Percentiles rank a stretch among this genome's conserved stretches.
Conservation (phyloP, 2,329 filamentous ascomycete species). For the Myriosclerotinia duriaeana region DNA sequence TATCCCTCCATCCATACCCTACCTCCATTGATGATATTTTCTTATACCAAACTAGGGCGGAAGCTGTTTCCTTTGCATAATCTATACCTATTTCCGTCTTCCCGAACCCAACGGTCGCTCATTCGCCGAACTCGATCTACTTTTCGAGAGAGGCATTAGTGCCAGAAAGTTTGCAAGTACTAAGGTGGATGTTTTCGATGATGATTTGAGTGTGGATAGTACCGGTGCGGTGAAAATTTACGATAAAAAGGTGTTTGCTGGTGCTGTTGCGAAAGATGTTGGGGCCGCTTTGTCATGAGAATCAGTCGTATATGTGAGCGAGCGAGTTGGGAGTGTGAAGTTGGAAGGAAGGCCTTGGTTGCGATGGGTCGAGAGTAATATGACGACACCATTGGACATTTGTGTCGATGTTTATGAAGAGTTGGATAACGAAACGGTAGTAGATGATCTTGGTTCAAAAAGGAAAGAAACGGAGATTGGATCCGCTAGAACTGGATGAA, state of each 20-base stretch:
- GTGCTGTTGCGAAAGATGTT: neutral
- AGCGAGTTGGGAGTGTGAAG: neutral
- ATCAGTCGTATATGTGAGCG: neutral
- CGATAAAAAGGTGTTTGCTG: slow-evolving; percentile 66
- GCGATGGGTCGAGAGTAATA: no score
- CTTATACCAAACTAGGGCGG: slow-evolving; percentile 49
- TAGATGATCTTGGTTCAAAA: no score
- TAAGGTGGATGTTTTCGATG: slow-evolving; percentile 38
- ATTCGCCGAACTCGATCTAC: slow-evolving; percentile 81
- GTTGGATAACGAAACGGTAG: no score
- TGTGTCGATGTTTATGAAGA: no score
- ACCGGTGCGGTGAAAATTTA: slow-evolving; percentile 29
- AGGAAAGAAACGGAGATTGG: neutral
- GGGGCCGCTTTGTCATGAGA: neutral
- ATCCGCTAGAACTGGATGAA: neutral
- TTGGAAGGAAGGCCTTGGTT: no score
- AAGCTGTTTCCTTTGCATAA: slow-evolving; percentile 54
- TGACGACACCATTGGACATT: no score
- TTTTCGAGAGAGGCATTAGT: slow-evolving; percentile 70
- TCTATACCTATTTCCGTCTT: slow-evolving; percentile 76
- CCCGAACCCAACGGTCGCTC: slow-evolving; percentile 78
- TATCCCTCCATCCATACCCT: neutral
- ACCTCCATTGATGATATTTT: neutral
- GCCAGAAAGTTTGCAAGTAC: slow-evolving; percentile 42
- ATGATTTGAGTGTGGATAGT: slow-evolving; percentile 31